phyloP scores from a whole-genome alignment of 495 filamentous ascomycete species.

The Hyaloscypha finlandica region DNA sequence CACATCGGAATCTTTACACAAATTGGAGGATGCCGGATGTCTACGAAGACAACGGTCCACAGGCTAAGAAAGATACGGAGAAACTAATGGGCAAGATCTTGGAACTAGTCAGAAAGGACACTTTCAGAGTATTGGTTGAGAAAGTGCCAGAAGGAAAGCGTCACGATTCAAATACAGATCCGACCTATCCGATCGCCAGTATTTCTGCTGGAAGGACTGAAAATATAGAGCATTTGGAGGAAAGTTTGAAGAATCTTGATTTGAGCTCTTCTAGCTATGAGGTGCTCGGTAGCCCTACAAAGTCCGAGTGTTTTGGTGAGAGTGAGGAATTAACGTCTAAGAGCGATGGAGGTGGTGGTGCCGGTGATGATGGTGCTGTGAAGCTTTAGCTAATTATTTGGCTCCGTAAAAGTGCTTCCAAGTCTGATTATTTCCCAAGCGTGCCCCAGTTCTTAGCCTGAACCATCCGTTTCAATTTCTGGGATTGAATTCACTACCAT shows the following conservation, averaged over 20 bases:
- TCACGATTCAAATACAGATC: constrained; percentile 18
- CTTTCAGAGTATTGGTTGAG: constrained; percentile 14
- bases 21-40: constrained; percentile 33
- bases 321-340: neutral
- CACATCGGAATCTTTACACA: constrained; percentile 30
- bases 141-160: constrained; percentile 12
- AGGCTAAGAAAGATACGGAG: constrained; percentile 5
- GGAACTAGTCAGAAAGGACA: constrained; percentile 1
- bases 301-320: neutral
- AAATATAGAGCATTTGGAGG: neutral
- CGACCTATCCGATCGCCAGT: constrained; percentile 4
- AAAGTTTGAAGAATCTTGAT: constrained; percentile 2
- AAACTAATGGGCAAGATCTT: constrained; percentile 17
- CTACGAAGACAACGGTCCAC: constrained; percentile 1
- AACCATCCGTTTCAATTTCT: too few species aligned
- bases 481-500: too few species aligned
- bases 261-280: neutral
- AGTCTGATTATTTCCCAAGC: too few species aligned
- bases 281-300: neutral
- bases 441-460: too few species aligned
- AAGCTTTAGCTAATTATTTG: neutral
- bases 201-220: constrained; percentile 2
- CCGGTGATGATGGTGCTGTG: neutral
- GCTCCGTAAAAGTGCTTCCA: neutral
- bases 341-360: neutral